Evolutionary conservation across 352 stramenopile genomes (phyloP).

Genomic region (Phytophthora cactorum): DNA sequence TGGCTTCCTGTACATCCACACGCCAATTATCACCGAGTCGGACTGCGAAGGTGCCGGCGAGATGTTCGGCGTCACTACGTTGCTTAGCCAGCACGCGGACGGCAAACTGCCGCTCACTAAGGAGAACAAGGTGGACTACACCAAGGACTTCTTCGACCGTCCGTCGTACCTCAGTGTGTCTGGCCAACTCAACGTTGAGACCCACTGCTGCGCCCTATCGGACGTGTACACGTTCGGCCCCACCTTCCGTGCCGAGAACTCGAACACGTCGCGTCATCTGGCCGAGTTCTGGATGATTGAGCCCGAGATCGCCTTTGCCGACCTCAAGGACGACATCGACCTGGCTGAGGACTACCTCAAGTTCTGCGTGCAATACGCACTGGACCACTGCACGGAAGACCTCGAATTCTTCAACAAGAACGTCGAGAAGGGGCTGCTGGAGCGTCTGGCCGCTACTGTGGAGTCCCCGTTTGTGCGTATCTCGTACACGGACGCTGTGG

Average conservation of each 20-base stretch:
- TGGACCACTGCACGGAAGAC: conserved; percentile 93
- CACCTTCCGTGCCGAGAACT: conserved; percentile 99
- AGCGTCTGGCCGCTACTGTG: conserved; percentile 58
- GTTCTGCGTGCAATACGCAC: conserved; percentile 93
- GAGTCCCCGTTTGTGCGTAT: conserved; percentile 78
- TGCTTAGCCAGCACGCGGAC: conserved; percentile 85
- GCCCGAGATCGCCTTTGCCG: conserved; percentile 91
- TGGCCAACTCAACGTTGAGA: conserved; percentile 98
- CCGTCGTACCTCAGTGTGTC: conserved; percentile 93
- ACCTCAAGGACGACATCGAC: conserved; percentile 94
- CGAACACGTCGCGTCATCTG: conserved; percentile 97
- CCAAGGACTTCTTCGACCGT: conserved; percentile 92
- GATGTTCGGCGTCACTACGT: conserved; percentile 95
- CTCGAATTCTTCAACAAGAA: conserved; percentile 95
- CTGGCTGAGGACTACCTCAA: conserved; percentile 97
- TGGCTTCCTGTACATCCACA: conserved; percentile 96
- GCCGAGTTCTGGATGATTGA: conserved; percentile 99
- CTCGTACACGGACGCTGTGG: conserved; percentile 96
- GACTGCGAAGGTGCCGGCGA: conserved; percentile 99
- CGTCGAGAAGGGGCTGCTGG: conserved; percentile 90
- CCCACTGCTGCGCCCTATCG: conserved; percentile 88
- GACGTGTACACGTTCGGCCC: conserved; percentile 99
- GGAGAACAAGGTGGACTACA: conserved; percentile 88
- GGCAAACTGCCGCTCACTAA: conserved; percentile 68
- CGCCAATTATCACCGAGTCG: conserved; percentile 94